Percentiles rank a stretch among this genome's conserved stretches.
phyloP scores from a whole-genome alignment of 768 basidiomycete species.

The Mycena polygramma region DNA sequence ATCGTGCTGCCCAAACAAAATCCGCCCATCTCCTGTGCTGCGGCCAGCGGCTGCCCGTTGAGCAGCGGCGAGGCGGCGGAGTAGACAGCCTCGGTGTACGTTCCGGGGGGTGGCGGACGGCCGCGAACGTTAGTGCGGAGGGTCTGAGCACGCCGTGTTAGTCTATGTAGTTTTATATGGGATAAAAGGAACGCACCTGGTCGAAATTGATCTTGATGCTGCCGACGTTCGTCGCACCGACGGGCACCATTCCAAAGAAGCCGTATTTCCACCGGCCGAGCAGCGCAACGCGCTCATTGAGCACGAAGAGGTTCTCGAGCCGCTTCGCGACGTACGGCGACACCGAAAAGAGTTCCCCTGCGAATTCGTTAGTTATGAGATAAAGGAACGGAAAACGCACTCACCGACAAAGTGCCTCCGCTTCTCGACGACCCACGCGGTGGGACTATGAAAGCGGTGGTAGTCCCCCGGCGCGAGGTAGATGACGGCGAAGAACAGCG shows the following conservation, averaged over 20 bases:
- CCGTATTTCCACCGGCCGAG: conserved; percentile 96
- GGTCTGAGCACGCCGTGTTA: conserved; percentile 57
- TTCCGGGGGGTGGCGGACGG: conserved; percentile 80
- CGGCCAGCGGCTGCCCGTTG: conserved; percentile 86
- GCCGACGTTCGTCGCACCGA: conserved; percentile 98
- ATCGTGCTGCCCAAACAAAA: conserved; percentile 97
- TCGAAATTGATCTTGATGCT: conserved; percentile 98
- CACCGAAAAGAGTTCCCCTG: conserved; percentile 95
- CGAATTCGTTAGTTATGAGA: conserved; percentile 5
- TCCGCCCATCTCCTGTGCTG: conserved; percentile 97
- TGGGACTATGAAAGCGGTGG: conserved; percentile 96
- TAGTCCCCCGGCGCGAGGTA: conserved; percentile 99
- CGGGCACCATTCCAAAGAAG: conserved; percentile 97
- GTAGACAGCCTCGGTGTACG: conserved; percentile 94
- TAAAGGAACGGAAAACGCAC: conserved; percentile 39
- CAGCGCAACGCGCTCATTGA: conserved; percentile 98
- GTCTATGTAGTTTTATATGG: conserved; percentile 15
- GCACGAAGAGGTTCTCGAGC: conserved; percentile 91
- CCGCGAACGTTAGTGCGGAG: conserved; percentile 92
- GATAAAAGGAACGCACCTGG: conserved; percentile 58
- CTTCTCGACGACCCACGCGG: conserved; percentile 97
- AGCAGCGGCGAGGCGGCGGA: conserved; percentile 85
- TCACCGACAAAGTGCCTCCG: conserved; percentile 92
- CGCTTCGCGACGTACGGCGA: conserved; percentile 96
- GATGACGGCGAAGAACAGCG: conserved; percentile 93